A percentile compares a stretch with the other conserved stretches of the same genome.
Evolutionary conservation across 192 early-diverging fungal species (phyloP).

Genomic region (Pecoramyces ruminantium): DNA sequence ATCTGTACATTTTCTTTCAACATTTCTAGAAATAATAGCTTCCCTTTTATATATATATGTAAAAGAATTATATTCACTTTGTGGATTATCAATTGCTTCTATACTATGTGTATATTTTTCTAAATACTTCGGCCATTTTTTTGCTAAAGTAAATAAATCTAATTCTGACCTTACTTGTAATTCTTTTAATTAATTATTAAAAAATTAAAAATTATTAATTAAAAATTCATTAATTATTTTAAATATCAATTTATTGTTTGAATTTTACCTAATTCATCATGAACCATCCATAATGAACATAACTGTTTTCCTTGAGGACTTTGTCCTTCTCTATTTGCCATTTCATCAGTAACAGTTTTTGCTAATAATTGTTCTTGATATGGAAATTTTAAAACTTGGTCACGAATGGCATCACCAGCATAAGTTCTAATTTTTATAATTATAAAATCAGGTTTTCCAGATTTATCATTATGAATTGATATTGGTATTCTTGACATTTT

Average conservation of each 20-base stretch:
- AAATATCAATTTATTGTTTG: no score
- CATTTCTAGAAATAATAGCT: neutral
- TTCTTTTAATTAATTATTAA: neutral
- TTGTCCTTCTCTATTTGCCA: neutral
- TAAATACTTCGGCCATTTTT: neutral
- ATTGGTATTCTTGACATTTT: neutral
- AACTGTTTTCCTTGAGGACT: neutral
- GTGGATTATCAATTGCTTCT: neutral
- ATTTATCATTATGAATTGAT: neutral
- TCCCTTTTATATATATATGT: neutral
- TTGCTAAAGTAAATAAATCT: neutral
- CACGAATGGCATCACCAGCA: neutral
- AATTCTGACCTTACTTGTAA: neutral
- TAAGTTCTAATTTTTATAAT: neutral
- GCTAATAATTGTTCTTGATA: neutral
- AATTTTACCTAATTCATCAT: neutral
- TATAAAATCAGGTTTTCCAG: neutral
- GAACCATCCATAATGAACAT: neutral
- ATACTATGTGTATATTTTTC: neutral
- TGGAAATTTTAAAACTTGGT: neutral
- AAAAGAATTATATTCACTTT: neutral
- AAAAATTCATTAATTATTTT: no score
- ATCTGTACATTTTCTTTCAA: neutral
- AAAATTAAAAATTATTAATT: no score
- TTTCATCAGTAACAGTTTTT: neutral